Base-by-base conservation (phyloP, 345 rosid species). In the Eucalyptus globulus region DNA sequence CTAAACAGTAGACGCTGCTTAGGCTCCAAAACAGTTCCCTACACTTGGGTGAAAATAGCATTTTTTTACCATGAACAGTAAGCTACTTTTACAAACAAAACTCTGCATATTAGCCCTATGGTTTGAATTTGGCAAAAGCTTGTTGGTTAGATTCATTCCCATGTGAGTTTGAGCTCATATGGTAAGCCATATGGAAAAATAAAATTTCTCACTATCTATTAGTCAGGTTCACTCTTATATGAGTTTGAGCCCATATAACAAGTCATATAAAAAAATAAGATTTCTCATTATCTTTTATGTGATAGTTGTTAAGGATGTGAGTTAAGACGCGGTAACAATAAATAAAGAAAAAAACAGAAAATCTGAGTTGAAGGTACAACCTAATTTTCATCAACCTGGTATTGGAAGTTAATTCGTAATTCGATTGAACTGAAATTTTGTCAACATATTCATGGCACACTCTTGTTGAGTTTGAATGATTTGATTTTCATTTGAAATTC, bases 401-500 rank as follows among this genome's bases (percentile, higher is more conserved):
- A 53, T 53, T 0, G 0, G 0, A 53, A 19, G 26, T 53, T 0
- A 1, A 53, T 53, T 53, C 0, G 2, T 53, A 0, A 53, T 21
- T 0, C 1, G 0, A 53, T 53, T 53, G 11, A 53, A 21, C 0
- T 21, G 26, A 53, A 8, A 21, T 53, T 8, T 53, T 21, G 58
- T 4, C 1, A 53, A 0, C 9, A 8, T 8, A 2, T 53, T 53
- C 0, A 2, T 53, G 2, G 1, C 58, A 53, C 5, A 53, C 11
- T 53, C 11, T 21, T 53, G 1, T 53, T 5, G 0, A 53, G 58
- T 53, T 53, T 53, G 26, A 53, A 53, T 3, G 5, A 24, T 53
- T 53, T 53, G 58, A 53, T 53, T 53, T 53, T 53, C 24, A 19
- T 53, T 53, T 53, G 1, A 53, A 53, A 4, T 53, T 53, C 26